phyloP scores from a whole-genome alignment of 495 filamentous ascomycete species.

The Podospora fimiseda region DNA sequence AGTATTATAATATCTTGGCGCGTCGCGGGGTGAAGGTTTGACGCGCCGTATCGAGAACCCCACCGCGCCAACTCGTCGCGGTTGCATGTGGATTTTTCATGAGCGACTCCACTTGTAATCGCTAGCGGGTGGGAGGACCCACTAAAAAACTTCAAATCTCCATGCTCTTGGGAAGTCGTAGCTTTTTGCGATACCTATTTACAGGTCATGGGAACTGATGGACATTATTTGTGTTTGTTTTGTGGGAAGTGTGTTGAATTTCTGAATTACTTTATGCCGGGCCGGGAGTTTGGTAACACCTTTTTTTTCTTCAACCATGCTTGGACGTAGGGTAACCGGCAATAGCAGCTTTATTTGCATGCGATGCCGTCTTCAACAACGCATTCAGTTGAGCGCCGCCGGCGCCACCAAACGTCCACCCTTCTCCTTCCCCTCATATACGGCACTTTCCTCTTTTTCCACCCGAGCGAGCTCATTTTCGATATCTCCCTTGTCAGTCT shows the following conservation, averaged over 20 bases:
- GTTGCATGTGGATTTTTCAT: constrained; percentile 1
- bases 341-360: constrained; percentile 42
- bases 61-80: constrained; percentile 10
- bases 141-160: constrained; percentile 24
- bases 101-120: constrained; percentile 15
- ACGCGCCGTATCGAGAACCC: not conserved
- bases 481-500: not conserved
- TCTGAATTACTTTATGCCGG: not conserved
- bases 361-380: constrained; percentile 37
- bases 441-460: not conserved
- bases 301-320: constrained; percentile 30
- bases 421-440: not conserved
- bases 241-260: not conserved
- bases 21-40: constrained; percentile 1
- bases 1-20: not conserved
- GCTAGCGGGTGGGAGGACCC: constrained; percentile 10
- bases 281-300: not conserved
- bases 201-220: not conserved
- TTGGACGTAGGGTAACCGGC: constrained; percentile 29
- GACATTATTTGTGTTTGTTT: not conserved
- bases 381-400: not conserved
- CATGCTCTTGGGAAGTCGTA: not conserved
- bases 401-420: constrained; percentile 14
- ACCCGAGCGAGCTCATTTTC: not conserved
- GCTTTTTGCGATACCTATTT: not conserved